Base-by-base conservation (phyloP, 805 yeast species). In the Sugiyamaella floridensis region DNA sequence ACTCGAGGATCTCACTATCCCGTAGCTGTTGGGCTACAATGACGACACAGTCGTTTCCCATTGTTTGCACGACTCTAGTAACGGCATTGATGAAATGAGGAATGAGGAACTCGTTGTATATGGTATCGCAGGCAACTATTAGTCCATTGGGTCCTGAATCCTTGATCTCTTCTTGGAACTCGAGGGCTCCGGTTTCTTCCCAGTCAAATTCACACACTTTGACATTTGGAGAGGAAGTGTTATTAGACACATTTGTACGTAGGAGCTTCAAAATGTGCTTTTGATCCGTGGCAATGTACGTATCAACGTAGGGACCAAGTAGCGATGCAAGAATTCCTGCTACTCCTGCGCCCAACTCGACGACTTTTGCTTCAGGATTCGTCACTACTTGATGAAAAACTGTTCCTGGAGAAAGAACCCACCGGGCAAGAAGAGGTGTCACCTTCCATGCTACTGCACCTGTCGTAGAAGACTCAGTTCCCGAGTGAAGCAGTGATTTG, bases 401-500 rank as follows among this genome's bases (percentile, higher is more conserved):
- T 12, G 47, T 19, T 16, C 34, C 11, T 3, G n/a, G 14, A 9
- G 64, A 58, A n/a, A 73, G 19, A 1, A 81, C 46, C 88, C 89
- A 83, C 43, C 80, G 76, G 1, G 73, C 73, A 41, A 83, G 67
- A 1, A 70, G 61, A 1, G 75, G 71, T 1, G 81, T 71, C 0
- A 80, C 69, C 43, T 70, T 68, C 89, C 89, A 83, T 41, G 82
- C 69, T 3, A 83, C 76, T 55, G 78, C 84, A 11, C 89, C 89
- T 0, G 88, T 82, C 4, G 84, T 76, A 16, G 58, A 51, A 2
- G 58, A 15, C 44, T 53, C 55, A 6, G 32, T 26, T n/a, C 40
- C 47, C 18, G 60, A 55, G 51, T 58, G 53, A 29, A 59, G 47
- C 29, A 54, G 44, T 6, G 58, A 51, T 37, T 50, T 19, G 26